These are phyloP conservation scores for Glutinoglossum americanum DNA, from an alignment of 495 filamentous ascomycete species.

Conservation along the genomic window DNA sequence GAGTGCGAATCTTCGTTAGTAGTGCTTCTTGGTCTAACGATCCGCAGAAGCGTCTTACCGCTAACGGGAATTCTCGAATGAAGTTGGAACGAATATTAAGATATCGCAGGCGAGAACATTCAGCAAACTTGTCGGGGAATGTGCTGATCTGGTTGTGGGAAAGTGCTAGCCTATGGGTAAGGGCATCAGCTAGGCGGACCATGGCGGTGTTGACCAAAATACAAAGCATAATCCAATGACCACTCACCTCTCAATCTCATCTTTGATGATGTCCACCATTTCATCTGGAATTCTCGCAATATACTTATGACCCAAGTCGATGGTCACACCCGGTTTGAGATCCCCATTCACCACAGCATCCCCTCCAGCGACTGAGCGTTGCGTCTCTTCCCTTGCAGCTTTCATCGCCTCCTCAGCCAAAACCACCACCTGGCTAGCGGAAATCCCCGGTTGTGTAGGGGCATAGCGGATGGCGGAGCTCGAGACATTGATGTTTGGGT, in stretches of 20 bases:
- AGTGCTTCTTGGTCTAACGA: not conserved
- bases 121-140: slow-evolving; percentile 61
- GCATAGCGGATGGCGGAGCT: not conserved
- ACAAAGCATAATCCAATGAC: not conserved
- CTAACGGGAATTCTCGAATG: slow-evolving; percentile 69
- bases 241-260: slow-evolving; percentile 71
- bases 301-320: slow-evolving; percentile 68
- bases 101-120: slow-evolving; percentile 74
- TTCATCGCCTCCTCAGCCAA: slow-evolving; percentile 45
- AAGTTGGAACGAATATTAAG: slow-evolving; percentile 83
- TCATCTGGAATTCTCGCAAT: slow-evolving; percentile 68
- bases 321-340: slow-evolving; percentile 58
- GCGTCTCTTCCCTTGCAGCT: slow-evolving; percentile 42
- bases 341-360: slow-evolving; percentile 34
- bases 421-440: slow-evolving; percentile 23
- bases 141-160: slow-evolving; percentile 71
- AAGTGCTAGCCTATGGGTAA: slow-evolving; percentile 44
- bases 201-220: not conserved
- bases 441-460: not conserved
- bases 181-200: slow-evolving; percentile 7
- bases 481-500: not conserved
- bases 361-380: slow-evolving; percentile 42
- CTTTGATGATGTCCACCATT: slow-evolving; percentile 78
- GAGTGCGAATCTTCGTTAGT: not conserved
- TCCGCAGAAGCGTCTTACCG: slow-evolving; percentile 29